Evolutionary conservation across 2,329 filamentous ascomycete genomes (phyloP), one percentile per base, ranked within the genome.

Genomic region (Endocalyx cinctus): DNA sequence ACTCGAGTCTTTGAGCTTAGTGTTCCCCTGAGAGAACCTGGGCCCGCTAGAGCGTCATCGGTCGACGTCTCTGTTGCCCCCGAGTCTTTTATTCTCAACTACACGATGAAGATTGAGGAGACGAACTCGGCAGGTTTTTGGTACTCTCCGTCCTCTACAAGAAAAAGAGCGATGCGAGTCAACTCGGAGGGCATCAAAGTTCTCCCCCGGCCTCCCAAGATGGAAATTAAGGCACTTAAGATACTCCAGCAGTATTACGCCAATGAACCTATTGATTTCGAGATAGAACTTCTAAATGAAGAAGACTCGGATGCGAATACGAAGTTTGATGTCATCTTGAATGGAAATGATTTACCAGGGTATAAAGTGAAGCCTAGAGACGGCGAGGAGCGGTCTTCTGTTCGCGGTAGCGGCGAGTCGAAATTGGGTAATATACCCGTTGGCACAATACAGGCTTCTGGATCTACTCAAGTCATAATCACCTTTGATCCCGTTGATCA

Each of bases 201-300:
- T 16, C 70, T 88, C 34, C 90, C 92, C 2, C 85, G 94, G 45
- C 92, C 90, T 17, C 92, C 92, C 1, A 97, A 96, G 60, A 79
- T 98, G 66, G 80, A 87, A 47, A 77, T 98, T 28, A 72, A 66
- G 17, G 63, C 87, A 8, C 66, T 75, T 3, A 72, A 77, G 25
- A 60, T 82, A 6, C 67, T 72, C 36, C 71, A 77, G 10, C 81
- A 88, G 34, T 94, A 90, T 57, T 97, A 95, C 54, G 85, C 84
- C 2, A 84, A 94, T 48, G 92, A 98, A 62, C 58, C 66, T 0
- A 75, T 96, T 17, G 66, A 66, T 6, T 58, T 97, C 15, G 63
- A 72, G 1, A 67, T 97, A 25, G 75, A 82, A 27, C 64, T 96
- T 4, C 52, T 79, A 36, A 98, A 98, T 47, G 80, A 80, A 30